These are phyloP conservation scores for sorghum (Sorghum bicolor) DNA, from an alignment of 176 grass and related monocot genomes.

Conservation along the genomic window DNA sequence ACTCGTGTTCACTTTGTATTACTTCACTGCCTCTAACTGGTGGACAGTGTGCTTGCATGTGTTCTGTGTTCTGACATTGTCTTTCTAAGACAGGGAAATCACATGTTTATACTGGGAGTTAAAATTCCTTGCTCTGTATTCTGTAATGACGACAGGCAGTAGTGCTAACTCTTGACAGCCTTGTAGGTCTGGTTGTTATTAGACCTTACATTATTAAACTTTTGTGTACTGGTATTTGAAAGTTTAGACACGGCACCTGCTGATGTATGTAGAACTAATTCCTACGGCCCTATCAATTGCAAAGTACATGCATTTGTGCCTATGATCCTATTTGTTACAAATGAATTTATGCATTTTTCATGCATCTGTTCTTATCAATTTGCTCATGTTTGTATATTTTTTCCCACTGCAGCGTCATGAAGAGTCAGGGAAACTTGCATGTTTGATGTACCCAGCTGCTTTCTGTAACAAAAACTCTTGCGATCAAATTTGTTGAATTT, in stretches of 20 bases:
- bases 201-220: background rate
- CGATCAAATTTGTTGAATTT: background rate
- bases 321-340: background rate
- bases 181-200: background rate
- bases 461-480: background rate
- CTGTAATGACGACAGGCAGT: background rate
- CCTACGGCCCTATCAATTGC: background rate
- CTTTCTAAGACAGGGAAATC: background rate
- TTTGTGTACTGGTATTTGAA: background rate
- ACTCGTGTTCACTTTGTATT: background rate
- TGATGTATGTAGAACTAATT: background rate
- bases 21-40: background rate
- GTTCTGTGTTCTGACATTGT: background rate
- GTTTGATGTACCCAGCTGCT: conserved; percentile 2
- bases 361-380: background rate
- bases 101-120: background rate
- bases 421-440: background rate
- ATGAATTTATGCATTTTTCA: background rate
- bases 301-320: background rate
- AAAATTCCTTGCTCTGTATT: background rate
- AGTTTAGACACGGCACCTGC: background rate
- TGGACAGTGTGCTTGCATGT: background rate
- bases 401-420: background rate
- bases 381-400: background rate
- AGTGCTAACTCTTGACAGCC: background rate